phyloP scores from a whole-genome alignment of 2,329 filamentous ascomycete species.

The Claviceps cyperi region DNA sequence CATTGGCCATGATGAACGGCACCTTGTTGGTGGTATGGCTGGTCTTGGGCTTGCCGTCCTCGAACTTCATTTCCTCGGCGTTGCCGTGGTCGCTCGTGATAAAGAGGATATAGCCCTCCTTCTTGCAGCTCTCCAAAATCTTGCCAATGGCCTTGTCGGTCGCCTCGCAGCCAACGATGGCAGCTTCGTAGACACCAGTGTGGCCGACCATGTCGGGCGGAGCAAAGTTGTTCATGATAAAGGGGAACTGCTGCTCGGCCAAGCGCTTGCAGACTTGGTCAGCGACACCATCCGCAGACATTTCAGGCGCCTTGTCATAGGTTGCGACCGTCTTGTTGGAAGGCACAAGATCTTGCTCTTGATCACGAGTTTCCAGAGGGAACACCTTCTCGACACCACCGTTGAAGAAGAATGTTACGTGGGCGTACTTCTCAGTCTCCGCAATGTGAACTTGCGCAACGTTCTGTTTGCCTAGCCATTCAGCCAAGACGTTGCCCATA shows the following conservation, averaged over 20 bases:
- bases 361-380: constrained; percentile 77
- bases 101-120: constrained; percentile 84
- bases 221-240: constrained; percentile 99
- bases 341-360: constrained; percentile 62
- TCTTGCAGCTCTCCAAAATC: constrained; percentile 87
- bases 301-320: constrained; percentile 88
- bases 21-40: constrained; percentile 97
- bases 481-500: constrained; percentile 96
- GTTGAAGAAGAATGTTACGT: constrained; percentile 99
- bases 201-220: constrained; percentile 99
- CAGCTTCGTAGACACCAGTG: constrained; percentile 92
- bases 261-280: constrained; percentile 83
- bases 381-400: constrained; percentile 96
- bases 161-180: constrained; percentile 67
- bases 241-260: constrained; percentile 73
- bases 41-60: constrained; percentile 92
- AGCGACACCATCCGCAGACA: constrained; percentile 85
- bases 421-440: constrained; percentile 98
- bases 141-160: constrained; percentile 90
- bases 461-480: constrained; percentile 83
- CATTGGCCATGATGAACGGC: constrained; percentile 95
- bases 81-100: constrained; percentile 96
- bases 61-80: constrained; percentile 97
- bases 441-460: constrained; percentile 92
- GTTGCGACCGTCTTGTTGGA: constrained; percentile 84